Evolutionary conservation across 1,284 basidiomycete species (phyloP).

Genomic region (Malassezia furfur): DNA sequence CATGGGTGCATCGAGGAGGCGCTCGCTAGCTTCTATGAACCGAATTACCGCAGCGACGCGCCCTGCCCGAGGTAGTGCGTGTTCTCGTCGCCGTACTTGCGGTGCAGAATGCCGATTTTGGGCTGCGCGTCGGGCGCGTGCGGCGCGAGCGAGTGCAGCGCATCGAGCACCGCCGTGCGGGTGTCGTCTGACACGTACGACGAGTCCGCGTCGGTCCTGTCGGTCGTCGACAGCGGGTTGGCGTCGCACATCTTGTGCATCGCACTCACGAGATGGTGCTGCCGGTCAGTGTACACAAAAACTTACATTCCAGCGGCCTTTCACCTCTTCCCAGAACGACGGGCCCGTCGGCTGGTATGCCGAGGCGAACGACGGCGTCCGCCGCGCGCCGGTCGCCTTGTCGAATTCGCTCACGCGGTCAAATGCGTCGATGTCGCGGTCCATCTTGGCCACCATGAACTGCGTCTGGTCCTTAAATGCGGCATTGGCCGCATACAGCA

Average conservation of each 20-base stretch:
- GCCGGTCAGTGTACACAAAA: neutral
- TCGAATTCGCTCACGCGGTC: conserved; percentile 9
- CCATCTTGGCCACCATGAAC: conserved; percentile 11
- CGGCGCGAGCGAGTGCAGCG: conserved; percentile 13
- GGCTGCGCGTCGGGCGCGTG: conserved; percentile 14
- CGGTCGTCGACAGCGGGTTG: neutral
- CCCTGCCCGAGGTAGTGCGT: conserved; percentile 18
- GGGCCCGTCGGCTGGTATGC: conserved; percentile 11
- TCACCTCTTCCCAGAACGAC: conserved; percentile 17
- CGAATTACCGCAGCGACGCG: conserved; percentile 13
- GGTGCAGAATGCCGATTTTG: conserved; percentile 12
- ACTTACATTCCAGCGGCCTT: conserved; percentile 18
- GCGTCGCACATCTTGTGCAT: neutral
- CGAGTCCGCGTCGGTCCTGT: neutral
- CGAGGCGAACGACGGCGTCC: neutral
- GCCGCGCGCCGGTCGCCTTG: conserved; percentile 3
- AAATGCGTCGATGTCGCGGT: conserved; percentile 1
- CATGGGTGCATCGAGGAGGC: too few relatives aligned
- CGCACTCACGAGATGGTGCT: conserved; percentile 7
- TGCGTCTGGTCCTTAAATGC: conserved; percentile 16
- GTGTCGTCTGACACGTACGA: neutral
- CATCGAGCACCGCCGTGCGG: conserved; percentile 2
- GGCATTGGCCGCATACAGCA: conserved; percentile 12
- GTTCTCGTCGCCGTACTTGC: conserved; percentile 13
- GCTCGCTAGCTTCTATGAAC: neutral